Conservation (phyloP, 352 stramenopile species). For the Phytophthora constricta region DNA sequence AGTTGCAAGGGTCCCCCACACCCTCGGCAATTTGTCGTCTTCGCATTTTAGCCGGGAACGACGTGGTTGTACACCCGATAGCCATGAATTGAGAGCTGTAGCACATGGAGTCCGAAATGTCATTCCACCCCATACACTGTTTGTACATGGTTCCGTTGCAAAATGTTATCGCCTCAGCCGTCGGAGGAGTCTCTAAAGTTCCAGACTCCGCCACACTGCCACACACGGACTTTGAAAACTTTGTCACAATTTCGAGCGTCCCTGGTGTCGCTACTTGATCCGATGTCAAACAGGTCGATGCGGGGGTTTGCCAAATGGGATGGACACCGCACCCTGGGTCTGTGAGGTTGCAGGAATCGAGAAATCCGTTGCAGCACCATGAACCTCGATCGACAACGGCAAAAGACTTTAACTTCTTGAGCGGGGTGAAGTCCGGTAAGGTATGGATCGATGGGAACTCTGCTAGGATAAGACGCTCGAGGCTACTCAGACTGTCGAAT, state of each 20-base stretch:
- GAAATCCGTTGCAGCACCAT: constrained; percentile 41
- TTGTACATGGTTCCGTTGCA: constrained; percentile 40
- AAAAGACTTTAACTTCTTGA: constrained; percentile 21
- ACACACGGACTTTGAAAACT: constrained; percentile 1
- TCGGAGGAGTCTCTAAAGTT: constrained; percentile 1
- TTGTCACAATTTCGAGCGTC: neutral
- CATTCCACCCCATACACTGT: constrained; percentile 10
- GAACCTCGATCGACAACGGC: neutral
- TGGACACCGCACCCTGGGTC: constrained; percentile 8
- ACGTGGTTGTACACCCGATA: constrained; percentile 30
- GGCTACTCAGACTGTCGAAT: constrained; percentile 14
- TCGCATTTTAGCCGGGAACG: constrained; percentile 31
- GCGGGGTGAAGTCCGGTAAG: constrained; percentile 17
- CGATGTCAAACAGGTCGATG: constrained; percentile 5
- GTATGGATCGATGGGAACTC: neutral
- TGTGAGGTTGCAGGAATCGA: constrained; percentile 16
- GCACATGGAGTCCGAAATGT: constrained; percentile 29
- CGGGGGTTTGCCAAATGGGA: constrained; percentile 11
- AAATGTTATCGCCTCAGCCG: neutral
- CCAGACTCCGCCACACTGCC: neutral
- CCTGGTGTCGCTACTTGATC: neutral
- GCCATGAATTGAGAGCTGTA: constrained; percentile 42
- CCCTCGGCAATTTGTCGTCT: constrained; percentile 36
- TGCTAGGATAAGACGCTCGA: constrained; percentile 28
- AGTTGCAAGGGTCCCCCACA: constrained; percentile 33